Evolutionary conservation across 2,329 filamentous ascomycete genomes (phyloP).

Genomic region (Paecilomyces sp.): DNA sequence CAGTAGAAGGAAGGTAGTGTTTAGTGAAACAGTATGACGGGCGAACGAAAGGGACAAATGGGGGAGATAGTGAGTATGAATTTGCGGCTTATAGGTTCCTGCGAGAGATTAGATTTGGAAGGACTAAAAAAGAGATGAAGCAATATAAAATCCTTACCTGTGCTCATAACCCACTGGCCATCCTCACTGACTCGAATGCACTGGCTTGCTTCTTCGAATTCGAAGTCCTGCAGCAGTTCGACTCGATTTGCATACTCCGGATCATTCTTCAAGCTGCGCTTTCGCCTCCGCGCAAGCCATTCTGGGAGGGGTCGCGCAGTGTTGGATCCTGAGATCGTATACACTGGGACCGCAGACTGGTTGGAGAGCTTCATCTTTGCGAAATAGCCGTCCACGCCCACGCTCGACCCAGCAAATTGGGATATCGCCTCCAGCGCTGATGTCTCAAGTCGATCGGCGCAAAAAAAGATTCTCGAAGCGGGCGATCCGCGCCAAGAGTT

Average conservation of each 20-base stretch:
- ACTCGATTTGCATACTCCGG: conserved; percentile 88
- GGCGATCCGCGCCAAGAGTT: conserved; percentile 4
- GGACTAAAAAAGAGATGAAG: conserved; percentile 7
- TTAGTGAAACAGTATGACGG: conserved; percentile 84
- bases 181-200: conserved; percentile 89
- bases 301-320: conserved; percentile 84
- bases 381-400: not conserved
- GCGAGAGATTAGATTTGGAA: conserved; percentile 2
- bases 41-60: conserved; percentile 91
- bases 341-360: conserved; percentile 77
- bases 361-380: conserved; percentile 46
- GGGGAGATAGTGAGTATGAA: conserved; percentile 91
- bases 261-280: conserved; percentile 86
- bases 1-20: conserved; percentile 82
- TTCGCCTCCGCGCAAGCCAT: conserved; percentile 86
- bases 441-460: not conserved
- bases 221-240: conserved; percentile 93
- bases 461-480: conserved; percentile 8
- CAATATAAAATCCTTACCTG: conserved; percentile 48
- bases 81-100: conserved; percentile 69
- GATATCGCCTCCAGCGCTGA: not conserved
- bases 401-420: too few relatives aligned
- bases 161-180: conserved; percentile 96
- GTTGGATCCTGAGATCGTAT: conserved; percentile 88
- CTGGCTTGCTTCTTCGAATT: conserved; percentile 90